Conservation (phyloP, 2,329 filamentous ascomycete species). For the Huntiella decipiens region DNA sequence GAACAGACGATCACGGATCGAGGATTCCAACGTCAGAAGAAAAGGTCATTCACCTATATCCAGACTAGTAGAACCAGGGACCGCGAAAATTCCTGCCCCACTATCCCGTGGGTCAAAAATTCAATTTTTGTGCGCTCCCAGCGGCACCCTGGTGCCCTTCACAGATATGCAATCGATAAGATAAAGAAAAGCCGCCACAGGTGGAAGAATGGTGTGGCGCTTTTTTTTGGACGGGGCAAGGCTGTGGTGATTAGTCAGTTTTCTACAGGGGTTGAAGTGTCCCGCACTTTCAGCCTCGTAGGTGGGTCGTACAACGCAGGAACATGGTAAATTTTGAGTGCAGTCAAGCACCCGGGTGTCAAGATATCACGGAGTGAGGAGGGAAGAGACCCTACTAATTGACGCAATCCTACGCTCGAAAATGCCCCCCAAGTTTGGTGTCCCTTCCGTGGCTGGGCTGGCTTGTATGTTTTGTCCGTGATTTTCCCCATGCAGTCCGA, state of each 20-base stretch:
- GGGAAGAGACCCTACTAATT: slow-evolving; percentile 1
- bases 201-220: neutral
- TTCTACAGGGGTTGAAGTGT: neutral
- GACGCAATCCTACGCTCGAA: slow-evolving; percentile 14
- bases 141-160: slow-evolving; percentile 10
- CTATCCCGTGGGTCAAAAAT: slow-evolving; percentile 1
- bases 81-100: slow-evolving; percentile 1
- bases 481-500: slow-evolving; percentile 12
- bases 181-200: neutral
- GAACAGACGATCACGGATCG: slow-evolving; percentile 14
- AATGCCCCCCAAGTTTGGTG: slow-evolving; percentile 50
- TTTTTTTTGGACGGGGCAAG: slow-evolving; percentile 1
- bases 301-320: slow-evolving; percentile 7
- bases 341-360: slow-evolving; percentile 3
- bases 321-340: slow-evolving; percentile 11
- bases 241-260: neutral
- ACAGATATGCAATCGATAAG: neutral
- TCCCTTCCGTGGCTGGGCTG: slow-evolving; percentile 39
- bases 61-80: slow-evolving; percentile 17
- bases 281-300: slow-evolving; percentile 8
- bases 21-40: slow-evolving; percentile 17
- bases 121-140: slow-evolving; percentile 11
- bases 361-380: slow-evolving; percentile 3
- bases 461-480: slow-evolving; percentile 31
- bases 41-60: slow-evolving; percentile 15